A percentile compares a stretch with the other conserved stretches of the same genome.
phyloP scores from a whole-genome alignment of 495 filamentous ascomycete species.

The Lichenothelia convexa region DNA sequence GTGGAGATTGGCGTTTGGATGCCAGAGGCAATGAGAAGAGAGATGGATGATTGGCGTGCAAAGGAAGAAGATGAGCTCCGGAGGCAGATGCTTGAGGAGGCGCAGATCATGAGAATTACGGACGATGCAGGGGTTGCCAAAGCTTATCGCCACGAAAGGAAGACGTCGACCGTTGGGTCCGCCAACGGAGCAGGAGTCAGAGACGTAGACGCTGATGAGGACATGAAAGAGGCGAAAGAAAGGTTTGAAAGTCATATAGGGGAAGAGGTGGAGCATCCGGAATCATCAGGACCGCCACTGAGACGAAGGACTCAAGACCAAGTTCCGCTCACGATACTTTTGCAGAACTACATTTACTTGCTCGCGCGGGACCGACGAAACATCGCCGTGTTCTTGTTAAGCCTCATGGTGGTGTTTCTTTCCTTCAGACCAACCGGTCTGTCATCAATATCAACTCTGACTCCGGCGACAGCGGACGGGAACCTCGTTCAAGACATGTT shows the following conservation, averaged over 20 bases:
- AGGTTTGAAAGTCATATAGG: neutral
- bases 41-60: conserved; percentile 21
- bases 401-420: neutral
- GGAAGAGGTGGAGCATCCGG: neutral
- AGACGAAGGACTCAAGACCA: conserved; percentile 10
- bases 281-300: neutral
- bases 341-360: conserved; percentile 50
- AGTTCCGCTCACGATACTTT: conserved; percentile 26
- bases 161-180: neutral
- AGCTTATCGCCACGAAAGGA: neutral
- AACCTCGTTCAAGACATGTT: too few relatives aligned
- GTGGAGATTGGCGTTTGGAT: conserved; percentile 69
- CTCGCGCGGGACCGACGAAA: conserved; percentile 54
- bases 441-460: too few relatives aligned
- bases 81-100: conserved; percentile 5
- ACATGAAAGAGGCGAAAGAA: too few relatives aligned
- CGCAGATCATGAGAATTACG: neutral
- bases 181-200: too few relatives aligned
- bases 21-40: conserved; percentile 28
- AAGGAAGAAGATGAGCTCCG: conserved; percentile 15
- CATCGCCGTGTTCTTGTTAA: conserved; percentile 16
- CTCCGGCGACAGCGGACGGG: too few relatives aligned
- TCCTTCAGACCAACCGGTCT: too few relatives aligned
- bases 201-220: too few relatives aligned
- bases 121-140: neutral